Evolutionary conservation across 495 filamentous ascomycete species (phyloP).

Genomic region (Polyplosphaeria fusca): DNA sequence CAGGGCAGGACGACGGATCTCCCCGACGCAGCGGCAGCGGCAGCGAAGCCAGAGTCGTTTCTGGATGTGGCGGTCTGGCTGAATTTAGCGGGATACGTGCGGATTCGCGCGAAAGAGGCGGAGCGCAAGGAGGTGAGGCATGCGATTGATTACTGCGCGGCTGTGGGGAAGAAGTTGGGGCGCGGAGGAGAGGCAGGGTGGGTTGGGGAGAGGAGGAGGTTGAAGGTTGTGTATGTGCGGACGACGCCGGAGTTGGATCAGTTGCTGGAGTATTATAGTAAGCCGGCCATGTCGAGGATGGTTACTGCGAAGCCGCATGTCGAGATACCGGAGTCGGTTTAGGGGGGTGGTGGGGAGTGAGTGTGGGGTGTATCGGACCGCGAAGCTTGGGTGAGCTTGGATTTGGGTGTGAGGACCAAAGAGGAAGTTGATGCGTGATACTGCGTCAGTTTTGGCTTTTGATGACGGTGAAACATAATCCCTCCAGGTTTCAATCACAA

Average conservation of each 20-base stretch:
- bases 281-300: constrained; percentile 1
- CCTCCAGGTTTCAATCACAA: no score
- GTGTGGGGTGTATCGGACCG: no score
- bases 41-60: background rate
- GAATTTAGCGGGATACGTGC: constrained; percentile 12
- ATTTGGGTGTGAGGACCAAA: no score
- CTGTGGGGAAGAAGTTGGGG: constrained; percentile 1
- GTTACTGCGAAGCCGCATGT: constrained; percentile 2
- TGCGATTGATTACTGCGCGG: constrained; percentile 9
- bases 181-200: constrained; percentile 1
- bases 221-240: constrained; percentile 2
- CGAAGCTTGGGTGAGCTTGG: no score
- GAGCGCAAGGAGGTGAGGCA: constrained; percentile 16
- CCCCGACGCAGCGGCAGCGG: background rate
- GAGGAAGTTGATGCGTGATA: no score
- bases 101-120: constrained; percentile 4
- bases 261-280: constrained; percentile 16
- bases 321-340: constrained; percentile 13
- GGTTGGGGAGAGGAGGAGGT: constrained; percentile 1
- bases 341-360: no score
- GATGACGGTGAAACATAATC: no score
- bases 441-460: no score
- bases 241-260: constrained; percentile 1
- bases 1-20: background rate
- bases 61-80: constrained; percentile 17